phyloP scores from a whole-genome alignment of 805 yeast genomes.

The Saccharomycopsis lassenensis region DNA sequence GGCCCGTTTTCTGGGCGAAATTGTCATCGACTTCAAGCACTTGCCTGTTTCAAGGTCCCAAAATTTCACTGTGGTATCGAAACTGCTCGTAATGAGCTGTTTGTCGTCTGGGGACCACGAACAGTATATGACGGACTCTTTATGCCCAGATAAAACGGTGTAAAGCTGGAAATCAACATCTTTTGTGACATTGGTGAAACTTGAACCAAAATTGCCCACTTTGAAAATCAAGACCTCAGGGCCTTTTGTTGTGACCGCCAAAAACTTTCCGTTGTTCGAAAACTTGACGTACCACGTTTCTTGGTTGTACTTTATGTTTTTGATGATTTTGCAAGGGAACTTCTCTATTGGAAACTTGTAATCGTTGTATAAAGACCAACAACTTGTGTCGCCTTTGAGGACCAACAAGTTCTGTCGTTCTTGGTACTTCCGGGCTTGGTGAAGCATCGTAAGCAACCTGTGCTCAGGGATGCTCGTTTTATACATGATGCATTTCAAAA shows the following conservation, averaged over 20 bases:
- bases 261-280: constrained; percentile 61
- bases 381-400: constrained; percentile 19
- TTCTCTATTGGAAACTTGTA: constrained; percentile 23
- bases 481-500: too few species aligned
- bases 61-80: constrained; percentile 57
- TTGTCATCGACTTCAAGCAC: constrained; percentile 14
- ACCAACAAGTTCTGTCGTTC: constrained; percentile 27
- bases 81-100: constrained; percentile 57
- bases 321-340: constrained; percentile 39
- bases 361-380: constrained; percentile 28
- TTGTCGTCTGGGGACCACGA: constrained; percentile 71
- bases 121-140: constrained; percentile 48
- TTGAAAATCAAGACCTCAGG: constrained; percentile 55
- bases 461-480: constrained; percentile 24
- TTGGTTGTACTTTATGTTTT: constrained; percentile 32
- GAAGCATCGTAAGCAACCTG: constrained; percentile 37
- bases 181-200: too few species aligned
- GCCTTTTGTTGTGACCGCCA: constrained; percentile 74
- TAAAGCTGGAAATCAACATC: constrained; percentile 27
- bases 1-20: neutral
- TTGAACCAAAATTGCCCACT: too few species aligned
- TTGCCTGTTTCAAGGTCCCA: constrained; percentile 47
- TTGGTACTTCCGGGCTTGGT: constrained; percentile 42
- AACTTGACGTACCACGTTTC: constrained; percentile 82
- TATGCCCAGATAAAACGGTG: constrained; percentile 33